Evolutionary conservation across 768 basidiomycete species (phyloP).

Genomic region (Mycena epipterygia): DNA sequence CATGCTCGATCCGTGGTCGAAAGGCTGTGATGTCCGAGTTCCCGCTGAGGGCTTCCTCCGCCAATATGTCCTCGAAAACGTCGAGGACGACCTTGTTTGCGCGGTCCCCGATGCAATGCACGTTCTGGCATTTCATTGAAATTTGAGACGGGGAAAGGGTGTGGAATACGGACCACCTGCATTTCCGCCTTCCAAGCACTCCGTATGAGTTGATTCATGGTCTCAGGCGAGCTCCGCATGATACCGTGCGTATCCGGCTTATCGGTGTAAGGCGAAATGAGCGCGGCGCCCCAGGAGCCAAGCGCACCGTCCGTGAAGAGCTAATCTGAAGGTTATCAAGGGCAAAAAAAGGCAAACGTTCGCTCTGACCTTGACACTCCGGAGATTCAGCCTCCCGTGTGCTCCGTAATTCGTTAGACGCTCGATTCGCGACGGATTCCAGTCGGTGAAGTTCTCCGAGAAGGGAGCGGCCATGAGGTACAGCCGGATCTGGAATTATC

Average conservation of each 20-base stretch:
- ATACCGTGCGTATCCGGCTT: slow-evolving; percentile 79
- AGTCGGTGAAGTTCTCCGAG: slow-evolving; percentile 65
- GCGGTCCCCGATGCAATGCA: slow-evolving; percentile 91
- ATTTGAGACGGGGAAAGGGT: no score
- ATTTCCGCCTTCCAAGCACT: slow-evolving; percentile 81
- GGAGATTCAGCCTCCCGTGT: slow-evolving; percentile 66
- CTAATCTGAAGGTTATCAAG: no score
- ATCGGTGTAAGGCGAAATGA: slow-evolving; percentile 88
- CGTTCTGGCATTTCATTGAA: slow-evolving; percentile 66
- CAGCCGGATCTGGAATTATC: slow-evolving; percentile 65
- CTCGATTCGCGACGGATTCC: slow-evolving; percentile 70
- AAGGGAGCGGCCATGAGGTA: slow-evolving; percentile 72
- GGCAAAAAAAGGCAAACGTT: slow-evolving; percentile 62
- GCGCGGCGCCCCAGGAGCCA: slow-evolving; percentile 93
- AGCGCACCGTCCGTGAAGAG: slow-evolving; percentile 74
- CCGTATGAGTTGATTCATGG: slow-evolving; percentile 66
- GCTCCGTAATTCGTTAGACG: slow-evolving; percentile 71
- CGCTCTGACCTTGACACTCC: slow-evolving; percentile 82
- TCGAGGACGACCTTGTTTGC: slow-evolving; percentile 89
- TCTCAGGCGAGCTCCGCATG: slow-evolving; percentile 70
- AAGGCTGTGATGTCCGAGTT: slow-evolving; percentile 58
- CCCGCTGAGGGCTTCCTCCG: slow-evolving; percentile 38
- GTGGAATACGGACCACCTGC: slow-evolving; percentile 74
- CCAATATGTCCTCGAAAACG: slow-evolving; percentile 79
- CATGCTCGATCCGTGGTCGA: slow-evolving; percentile 92